A percentile compares a stretch with the other conserved stretches of the same genome.
These are phyloP conservation scores for Umbelopsis isabellina DNA, from an alignment of 192 early-diverging fungal genomes.

Conservation along the genomic window DNA sequence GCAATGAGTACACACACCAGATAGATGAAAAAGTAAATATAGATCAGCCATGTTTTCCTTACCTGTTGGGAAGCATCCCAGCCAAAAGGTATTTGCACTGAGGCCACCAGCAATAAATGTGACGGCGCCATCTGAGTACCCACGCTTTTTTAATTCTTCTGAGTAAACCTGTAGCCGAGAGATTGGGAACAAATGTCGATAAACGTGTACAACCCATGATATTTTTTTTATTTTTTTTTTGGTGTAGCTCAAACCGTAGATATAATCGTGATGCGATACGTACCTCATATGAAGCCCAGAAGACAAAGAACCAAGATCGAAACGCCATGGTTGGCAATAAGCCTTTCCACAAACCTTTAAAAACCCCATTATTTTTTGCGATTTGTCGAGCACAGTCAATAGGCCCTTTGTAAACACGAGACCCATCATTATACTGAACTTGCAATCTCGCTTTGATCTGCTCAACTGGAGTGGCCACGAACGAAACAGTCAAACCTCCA, in stretches of 20 bases:
- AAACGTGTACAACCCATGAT: background rate
- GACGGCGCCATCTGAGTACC: conserved; percentile 60
- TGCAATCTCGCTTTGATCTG: conserved; percentile 74
- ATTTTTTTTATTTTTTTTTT: too few relatives aligned
- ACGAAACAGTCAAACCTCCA: conserved; percentile 79
- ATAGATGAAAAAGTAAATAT: conserved; percentile 7
- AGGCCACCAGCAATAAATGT: conserved; percentile 82
- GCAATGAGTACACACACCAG: background rate
- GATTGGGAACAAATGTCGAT: conserved; percentile 14
- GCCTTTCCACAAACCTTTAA: conserved; percentile 80
- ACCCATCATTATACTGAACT: conserved; percentile 71
- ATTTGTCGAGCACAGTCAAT: conserved; percentile 82
- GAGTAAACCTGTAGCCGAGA: conserved; percentile 54
- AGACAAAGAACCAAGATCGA: conserved; percentile 82
- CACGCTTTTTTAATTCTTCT: conserved; percentile 46
- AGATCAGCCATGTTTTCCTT: background rate
- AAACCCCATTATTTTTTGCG: conserved; percentile 74
- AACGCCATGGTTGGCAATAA: conserved; percentile 82
- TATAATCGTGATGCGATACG: background rate
- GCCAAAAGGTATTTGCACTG: conserved; percentile 92
- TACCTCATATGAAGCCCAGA: conserved; percentile 73
- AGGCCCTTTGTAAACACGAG: conserved; percentile 81
- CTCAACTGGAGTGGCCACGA: conserved; percentile 82
- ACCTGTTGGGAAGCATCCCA: conserved; percentile 47
- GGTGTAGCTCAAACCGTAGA: background rate